Base-by-base conservation (phyloP, 345 rosid species). In the Brassica rapa region DNA sequence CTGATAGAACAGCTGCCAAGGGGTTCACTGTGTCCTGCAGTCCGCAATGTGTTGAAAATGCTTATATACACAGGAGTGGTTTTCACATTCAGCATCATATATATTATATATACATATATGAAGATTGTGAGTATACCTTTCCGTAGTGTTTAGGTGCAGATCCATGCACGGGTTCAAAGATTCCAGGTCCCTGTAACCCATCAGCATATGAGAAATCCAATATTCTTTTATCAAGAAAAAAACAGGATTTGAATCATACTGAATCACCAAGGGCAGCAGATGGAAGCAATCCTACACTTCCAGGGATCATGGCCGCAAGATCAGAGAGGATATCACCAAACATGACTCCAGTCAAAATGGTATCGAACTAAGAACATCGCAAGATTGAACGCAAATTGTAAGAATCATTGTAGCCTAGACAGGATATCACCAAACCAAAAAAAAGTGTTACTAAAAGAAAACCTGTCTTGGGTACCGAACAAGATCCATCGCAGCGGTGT, bases 261-360 rank as follows among this genome's bases (percentile, higher is more conserved):
- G 80, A 69, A 69, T 77, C 56, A n/a, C 80, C 74, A 49, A 77
- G 74, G 32, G 74, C 9, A 49, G 80, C 74, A 62, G 80, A 77
- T 70, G 80, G 80, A 69, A 69, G 75, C 63, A 77, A 35, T 62
- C 80, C 75, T 30, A 77, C 73, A 23, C 80, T 77, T 77, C 63
- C 80, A 2, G 80, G 74, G 32, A 77, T 77, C 39, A 62, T 39
- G 32, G 80, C 69, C 19, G 80, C 75, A 2, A 69, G 75, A 77
- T 77, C 70, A 62, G 80, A 77, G 10, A 77, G 62, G 9, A 77
- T 70, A 70, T 77, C 75, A 49, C 75, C 80, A 70, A 77, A 70
- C 70, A 77, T 70, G 56, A 69, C 60, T 61, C 69, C 69, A 21
- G 80, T 62, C 39, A 77, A n/a, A 24, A 77, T 77, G 39, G 33